Conservation (phyloP, 1,139 yeast genomes). For the Yamadazyma songkhlaensis region DNA sequence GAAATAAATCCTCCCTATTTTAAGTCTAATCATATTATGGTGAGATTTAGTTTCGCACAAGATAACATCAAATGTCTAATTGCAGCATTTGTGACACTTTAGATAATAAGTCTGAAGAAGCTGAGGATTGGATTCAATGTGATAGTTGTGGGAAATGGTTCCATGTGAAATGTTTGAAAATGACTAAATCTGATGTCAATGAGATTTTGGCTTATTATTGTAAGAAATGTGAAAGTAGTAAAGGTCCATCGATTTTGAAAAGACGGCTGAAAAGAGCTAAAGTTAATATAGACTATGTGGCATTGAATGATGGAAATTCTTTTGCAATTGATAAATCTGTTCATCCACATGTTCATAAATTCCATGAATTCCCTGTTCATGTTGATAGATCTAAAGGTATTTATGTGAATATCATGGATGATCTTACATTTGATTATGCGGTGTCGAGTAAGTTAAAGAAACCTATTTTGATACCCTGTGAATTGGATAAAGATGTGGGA, state of each 20-base stretch:
- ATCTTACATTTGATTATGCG: conserved; percentile 38
- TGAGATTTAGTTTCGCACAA: background rate
- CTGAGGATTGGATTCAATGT: conserved; percentile 56
- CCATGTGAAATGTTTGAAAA: conserved; percentile 50
- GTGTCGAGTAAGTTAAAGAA: conserved; percentile 18
- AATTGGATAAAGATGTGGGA: conserved; percentile 24
- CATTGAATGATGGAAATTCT: conserved; percentile 72
- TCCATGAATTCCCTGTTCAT: conserved; percentile 23
- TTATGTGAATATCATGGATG: conserved; percentile 18
- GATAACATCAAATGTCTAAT: background rate
- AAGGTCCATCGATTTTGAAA: conserved; percentile 54
- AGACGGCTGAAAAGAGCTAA: conserved; percentile 57
- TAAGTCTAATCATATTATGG: background rate
- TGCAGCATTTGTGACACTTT: conserved; percentile 19
- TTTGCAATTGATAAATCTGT: conserved; percentile 53
- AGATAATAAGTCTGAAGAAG: conserved; percentile 10
- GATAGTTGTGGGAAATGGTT: conserved; percentile 61
- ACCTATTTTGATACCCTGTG: conserved; percentile 36
- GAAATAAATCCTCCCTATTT: background rate
- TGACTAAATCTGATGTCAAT: conserved; percentile 34
- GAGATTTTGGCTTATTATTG: conserved; percentile 58
- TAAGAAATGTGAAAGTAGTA: conserved; percentile 34
- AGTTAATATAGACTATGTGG: conserved; percentile 68
- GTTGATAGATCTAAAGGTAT: conserved; percentile 10
- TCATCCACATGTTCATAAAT: conserved; percentile 59